Conservation (phyloP, 306 rosid species). For the Nissolia schottii region DNA sequence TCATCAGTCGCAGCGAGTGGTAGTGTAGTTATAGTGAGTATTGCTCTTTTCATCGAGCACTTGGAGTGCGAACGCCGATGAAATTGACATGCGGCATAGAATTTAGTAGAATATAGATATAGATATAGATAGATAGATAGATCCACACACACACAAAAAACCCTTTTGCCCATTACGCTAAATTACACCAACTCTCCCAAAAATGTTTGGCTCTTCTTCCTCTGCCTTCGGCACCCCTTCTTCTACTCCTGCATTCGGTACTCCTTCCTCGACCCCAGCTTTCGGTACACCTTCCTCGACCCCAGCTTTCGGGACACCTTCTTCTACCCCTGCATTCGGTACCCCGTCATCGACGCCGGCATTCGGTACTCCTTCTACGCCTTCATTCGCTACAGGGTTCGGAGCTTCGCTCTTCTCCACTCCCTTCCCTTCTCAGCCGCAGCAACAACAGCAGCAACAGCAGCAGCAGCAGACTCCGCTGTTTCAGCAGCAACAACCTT, state of each 20-base stretch:
- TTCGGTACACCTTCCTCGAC: conserved; percentile 41
- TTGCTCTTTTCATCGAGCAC: neutral
- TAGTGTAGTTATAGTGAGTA: no score
- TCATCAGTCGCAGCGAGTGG: no score
- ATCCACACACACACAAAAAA: neutral
- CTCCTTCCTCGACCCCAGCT: conserved; percentile 16
- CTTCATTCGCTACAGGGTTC: conserved; percentile 50
- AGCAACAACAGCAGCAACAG: conserved; percentile 46
- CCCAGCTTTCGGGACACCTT: conserved; percentile 37
- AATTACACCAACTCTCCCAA: neutral
- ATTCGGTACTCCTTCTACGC: conserved; percentile 48
- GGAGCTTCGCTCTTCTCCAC: conserved; percentile 53
- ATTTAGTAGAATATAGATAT: neutral
- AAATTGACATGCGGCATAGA: neutral
- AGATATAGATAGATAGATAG: no score
- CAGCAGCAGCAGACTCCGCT: conserved; percentile 41
- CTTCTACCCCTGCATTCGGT: conserved; percentile 44
- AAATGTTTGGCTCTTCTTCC: conserved; percentile 41
- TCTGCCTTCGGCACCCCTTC: conserved; percentile 44
- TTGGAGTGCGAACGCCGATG: neutral
- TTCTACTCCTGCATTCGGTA: conserved; percentile 8
- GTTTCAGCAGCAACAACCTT: conserved; percentile 33
- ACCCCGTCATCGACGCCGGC: conserved; percentile 51
- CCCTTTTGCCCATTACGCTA: neutral
- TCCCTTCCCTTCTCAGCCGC: conserved; percentile 53